Conservation (phyloP, 345 rosid genomes). For the Pseudoturritis turrita region DNA sequence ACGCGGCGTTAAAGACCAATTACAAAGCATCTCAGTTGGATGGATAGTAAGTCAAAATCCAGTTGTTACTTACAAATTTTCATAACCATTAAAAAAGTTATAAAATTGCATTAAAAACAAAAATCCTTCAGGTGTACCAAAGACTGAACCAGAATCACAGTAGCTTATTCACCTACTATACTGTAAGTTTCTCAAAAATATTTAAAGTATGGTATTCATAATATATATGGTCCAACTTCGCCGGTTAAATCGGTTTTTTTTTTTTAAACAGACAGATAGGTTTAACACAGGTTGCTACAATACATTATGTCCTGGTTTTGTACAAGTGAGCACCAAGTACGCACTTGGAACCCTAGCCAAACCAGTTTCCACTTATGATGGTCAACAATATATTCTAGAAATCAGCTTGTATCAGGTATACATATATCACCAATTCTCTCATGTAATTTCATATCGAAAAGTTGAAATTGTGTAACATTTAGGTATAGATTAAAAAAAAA, state of each 20-base stretch:
- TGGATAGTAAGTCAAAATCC: conserved; percentile 7
- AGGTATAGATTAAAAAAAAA: too few species aligned
- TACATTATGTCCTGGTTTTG: conserved; percentile 15
- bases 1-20: neutral
- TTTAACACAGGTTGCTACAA: conserved; percentile 4
- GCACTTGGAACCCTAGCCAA: neutral
- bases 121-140: neutral
- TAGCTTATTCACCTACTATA: conserved; percentile 3
- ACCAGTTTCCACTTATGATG: conserved; percentile 9
- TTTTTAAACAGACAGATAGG: conserved; percentile 4
- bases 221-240: neutral
- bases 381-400: conserved; percentile 10
- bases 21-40: conserved; percentile 2
- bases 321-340: conserved; percentile 12
- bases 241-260: neutral
- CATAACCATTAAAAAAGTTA: neutral
- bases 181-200: conserved; percentile 1
- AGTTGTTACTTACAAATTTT: too few species aligned
- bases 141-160: neutral
- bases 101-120: neutral
- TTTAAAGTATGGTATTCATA: neutral
- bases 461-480: neutral
- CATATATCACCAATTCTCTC: neutral
- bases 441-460: neutral
- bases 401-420: conserved; percentile 6